Evolutionary conservation across 306 rosid genomes (phyloP).

Genomic region (Ormosia semicastrata): DNA sequence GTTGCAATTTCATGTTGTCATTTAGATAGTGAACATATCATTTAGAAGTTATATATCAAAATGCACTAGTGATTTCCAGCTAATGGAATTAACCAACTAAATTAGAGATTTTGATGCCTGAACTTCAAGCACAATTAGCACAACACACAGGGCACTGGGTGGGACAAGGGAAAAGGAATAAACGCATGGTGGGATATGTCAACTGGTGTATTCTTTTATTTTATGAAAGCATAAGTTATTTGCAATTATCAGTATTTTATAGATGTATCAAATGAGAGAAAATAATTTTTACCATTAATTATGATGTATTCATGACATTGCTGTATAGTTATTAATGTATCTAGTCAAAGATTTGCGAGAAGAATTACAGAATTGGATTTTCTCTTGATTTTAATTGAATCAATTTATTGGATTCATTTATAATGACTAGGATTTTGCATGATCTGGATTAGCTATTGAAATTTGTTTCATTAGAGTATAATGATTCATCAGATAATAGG

Average conservation of each 20-base stretch:
- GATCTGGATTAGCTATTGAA: conserved; percentile 10
- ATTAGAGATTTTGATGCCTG: neutral
- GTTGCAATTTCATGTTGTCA: conserved; percentile 9
- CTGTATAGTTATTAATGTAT: neutral
- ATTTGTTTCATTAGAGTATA: neutral
- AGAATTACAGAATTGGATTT: neutral
- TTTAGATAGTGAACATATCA: neutral
- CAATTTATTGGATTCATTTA: neutral
- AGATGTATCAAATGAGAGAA: neutral
- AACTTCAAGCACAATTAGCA: neutral
- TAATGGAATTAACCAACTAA: neutral
- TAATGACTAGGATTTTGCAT: neutral
- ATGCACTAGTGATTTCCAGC: neutral
- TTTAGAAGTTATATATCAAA: neutral
- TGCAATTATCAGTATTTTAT: neutral
- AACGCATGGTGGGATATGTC: neutral
- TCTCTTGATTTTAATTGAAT: neutral
- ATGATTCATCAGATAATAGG: neutral
- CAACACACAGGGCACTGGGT: neutral
- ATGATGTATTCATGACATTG: neutral
- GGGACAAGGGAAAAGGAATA: neutral
- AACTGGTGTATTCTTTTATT: neutral
- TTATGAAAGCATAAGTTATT: neutral
- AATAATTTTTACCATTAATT: neutral
- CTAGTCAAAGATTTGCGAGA: neutral